phyloP scores from a whole-genome alignment of 192 early-diverging fungal genomes.

The Rhizophagus clarus region DNA sequence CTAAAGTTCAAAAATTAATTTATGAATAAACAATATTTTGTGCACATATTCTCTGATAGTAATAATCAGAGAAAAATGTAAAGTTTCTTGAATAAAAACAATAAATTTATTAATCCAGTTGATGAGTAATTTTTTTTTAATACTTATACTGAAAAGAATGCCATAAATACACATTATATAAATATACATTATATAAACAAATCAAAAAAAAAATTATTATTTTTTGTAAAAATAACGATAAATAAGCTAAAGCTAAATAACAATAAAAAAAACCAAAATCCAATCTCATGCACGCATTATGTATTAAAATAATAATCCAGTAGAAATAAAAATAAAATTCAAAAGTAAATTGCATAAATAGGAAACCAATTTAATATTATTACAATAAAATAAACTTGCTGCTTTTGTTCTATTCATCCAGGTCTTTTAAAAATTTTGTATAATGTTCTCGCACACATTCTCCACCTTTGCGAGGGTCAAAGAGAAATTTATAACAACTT shows the following conservation, averaged over 20 bases:
- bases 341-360: background rate
- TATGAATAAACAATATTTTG: slow-evolving; percentile 56
- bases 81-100: background rate
- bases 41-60: background rate
- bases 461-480: slow-evolving; percentile 75
- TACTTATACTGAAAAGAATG: background rate
- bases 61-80: background rate
- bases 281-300: no score
- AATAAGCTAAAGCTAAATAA: no score
- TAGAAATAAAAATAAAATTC: no score
- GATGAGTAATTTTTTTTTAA: background rate
- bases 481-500: slow-evolving; percentile 81
- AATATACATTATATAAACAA: background rate
- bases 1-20: slow-evolving; percentile 62
- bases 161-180: no score
- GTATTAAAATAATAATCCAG: no score
- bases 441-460: slow-evolving; percentile 56
- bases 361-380: background rate
- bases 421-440: slow-evolving; percentile 3
- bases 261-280: no score
- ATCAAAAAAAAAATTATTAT: background rate
- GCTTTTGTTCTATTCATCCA: background rate
- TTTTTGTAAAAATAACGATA: background rate
- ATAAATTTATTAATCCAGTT: background rate
- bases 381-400: background rate